Conservation (phyloP, 2,329 filamentous ascomycete species). For the Aspergillus aculeatinus region DNA sequence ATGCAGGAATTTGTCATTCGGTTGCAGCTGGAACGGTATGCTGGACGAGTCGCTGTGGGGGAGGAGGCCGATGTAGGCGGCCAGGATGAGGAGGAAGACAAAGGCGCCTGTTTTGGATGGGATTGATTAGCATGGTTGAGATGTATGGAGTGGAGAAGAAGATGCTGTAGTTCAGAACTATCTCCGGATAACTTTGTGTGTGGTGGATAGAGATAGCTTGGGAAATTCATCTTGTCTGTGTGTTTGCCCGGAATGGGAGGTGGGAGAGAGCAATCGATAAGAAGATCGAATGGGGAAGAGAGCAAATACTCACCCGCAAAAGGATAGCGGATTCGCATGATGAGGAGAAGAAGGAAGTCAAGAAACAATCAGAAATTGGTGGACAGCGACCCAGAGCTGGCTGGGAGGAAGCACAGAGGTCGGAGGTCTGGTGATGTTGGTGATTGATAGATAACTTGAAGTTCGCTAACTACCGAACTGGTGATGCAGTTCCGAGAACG, state of each 20-base stretch:
- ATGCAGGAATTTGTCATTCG: conserved; percentile 91
- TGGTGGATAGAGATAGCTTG: background rate
- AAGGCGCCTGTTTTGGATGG: conserved; percentile 58
- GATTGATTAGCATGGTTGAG: conserved; percentile 4
- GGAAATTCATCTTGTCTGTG: background rate
- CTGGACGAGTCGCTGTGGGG: conserved; percentile 41
- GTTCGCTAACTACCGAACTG: too few species aligned
- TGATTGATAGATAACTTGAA: background rate
- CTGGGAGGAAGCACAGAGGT: background rate
- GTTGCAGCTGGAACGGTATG: conserved; percentile 50
- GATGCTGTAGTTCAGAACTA: background rate
- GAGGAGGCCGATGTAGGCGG: conserved; percentile 78
- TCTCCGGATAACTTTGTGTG: background rate
- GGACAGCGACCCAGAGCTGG: background rate
- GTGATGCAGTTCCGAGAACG: background rate
- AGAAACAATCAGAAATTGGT: background rate
- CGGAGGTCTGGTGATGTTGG: too few species aligned
- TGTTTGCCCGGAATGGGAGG: background rate
- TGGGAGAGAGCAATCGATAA: conserved; percentile 1
- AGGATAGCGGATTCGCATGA: conserved; percentile 81
- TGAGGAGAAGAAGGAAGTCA: conserved; percentile 21
- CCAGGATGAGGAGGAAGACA: conserved; percentile 65
- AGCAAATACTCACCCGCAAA: conserved; percentile 70
- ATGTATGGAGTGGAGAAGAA: conserved; percentile 3
- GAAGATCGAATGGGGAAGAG: background rate